Base-by-base conservation (phyloP, 805 yeast genomes). In the Kodamaea fukazawae region DNA sequence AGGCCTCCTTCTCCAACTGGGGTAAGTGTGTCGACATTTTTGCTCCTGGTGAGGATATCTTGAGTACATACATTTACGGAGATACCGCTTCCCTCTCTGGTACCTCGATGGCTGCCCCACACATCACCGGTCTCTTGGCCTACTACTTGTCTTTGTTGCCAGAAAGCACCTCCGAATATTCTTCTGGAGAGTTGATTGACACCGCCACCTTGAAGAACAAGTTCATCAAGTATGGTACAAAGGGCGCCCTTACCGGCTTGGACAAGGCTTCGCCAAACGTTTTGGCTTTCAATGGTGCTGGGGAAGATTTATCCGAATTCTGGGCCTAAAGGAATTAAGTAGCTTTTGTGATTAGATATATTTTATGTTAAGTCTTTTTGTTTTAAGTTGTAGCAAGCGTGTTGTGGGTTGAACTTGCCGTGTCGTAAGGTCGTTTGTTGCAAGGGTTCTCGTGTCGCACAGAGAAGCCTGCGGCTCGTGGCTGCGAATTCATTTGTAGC, bases 31-130 rank as follows among this genome's bases (percentile, higher is more conserved):
- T 93, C 43, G 97, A 91, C 59, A 83, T 91, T 49, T 91, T 88
- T 60, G 99, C 96, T 20, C 99, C 99, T 16, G 99, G 99, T 57
- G 82, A 88, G 55, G 83, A 87, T 61, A 79, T 91, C 45, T 72
- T 83, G 50, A 87, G 96, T 32, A 84, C 91, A 28, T 86, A 84
- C 61, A 85, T 82, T 60, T 93, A 95, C 32, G 80, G 88, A 3
- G 72, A 75, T 31, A 83, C 91, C 50, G 89, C 93, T 32, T 78
- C 86, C 29, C 72, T 86, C 60, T 85, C 96, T 28, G 99, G 99
- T 67, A 91, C 97, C 8, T 91, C 98, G 11, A 91, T 91, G 99
- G 96, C 98, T 15, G 85, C 97, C 28, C 98, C 99, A 33, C 96
- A 89, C 58, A 90, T 90, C 51, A 83, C 89, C 44, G 99, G 99